Evolutionary conservation across 345 rosid species (phyloP).

Genomic region (Heritiera fomes): DNA sequence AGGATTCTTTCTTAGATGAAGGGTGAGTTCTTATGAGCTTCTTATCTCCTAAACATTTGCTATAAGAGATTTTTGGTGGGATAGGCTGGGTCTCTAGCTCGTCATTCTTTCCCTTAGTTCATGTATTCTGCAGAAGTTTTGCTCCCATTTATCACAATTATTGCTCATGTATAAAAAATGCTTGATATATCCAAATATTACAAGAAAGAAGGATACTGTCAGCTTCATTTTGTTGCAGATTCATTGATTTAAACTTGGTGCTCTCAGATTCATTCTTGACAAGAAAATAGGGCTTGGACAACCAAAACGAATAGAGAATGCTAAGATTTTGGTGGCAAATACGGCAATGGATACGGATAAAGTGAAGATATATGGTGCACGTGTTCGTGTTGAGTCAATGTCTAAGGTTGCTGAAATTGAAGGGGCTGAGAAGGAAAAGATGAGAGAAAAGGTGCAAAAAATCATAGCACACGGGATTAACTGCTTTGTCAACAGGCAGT

Average conservation of each 20-base stretch:
- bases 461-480: slow-evolving; percentile 88
- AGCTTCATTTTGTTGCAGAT: background rate
- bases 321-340: slow-evolving; percentile 94
- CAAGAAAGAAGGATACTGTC: background rate
- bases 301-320: slow-evolving; percentile 94
- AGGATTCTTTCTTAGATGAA: slow-evolving; percentile 97
- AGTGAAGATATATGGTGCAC: slow-evolving; percentile 98
- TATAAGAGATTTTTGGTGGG: background rate
- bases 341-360: slow-evolving; percentile 99
- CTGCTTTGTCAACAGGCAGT: slow-evolving; percentile 97
- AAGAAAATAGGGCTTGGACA: slow-evolving; percentile 98
- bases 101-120: background rate
- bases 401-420: slow-evolving; percentile 95
- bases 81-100: background rate
- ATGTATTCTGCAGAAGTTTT: background rate
- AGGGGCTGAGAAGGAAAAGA: slow-evolving; percentile 98
- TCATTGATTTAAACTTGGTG: slow-evolving; percentile 1
- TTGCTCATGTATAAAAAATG: background rate
- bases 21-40: slow-evolving; percentile 52
- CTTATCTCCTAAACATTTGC: background rate
- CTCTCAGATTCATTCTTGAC: slow-evolving; percentile 88
- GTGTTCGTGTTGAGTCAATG: slow-evolving; percentile 99
- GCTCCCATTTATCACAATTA: background rate
- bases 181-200: background rate
- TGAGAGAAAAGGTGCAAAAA: slow-evolving; percentile 98